Evolutionary conservation across 2,329 filamentous ascomycete genomes (phyloP), one percentile per base, ranked within the genome.

Genomic region (Nemania abortiva): DNA sequence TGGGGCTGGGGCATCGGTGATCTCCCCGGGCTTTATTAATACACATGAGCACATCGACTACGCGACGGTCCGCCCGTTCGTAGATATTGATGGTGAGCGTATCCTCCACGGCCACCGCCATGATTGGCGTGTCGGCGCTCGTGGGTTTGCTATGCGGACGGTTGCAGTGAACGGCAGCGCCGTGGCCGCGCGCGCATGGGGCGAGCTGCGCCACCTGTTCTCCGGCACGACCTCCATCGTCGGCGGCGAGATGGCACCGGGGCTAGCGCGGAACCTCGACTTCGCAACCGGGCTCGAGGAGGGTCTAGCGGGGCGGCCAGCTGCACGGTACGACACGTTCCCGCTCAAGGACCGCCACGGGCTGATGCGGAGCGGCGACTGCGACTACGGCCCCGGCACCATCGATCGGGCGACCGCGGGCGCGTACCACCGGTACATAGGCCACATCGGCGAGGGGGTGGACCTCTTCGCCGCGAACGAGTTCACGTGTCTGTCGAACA

Each of bases 1-100:
- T 18, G 45, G 45, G 4, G 29, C 6, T 6, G 34, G 69, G 7
- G 69, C 63, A 6, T 74, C 74, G 6, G 74, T 77, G 56, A 75
- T 78, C 53, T 77, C 76, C 1, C 76, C 76, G 0, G 76, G 76
- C 37, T 77, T 77, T 67, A 74, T 78, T 72, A 77, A 78, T 66
- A 73, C 74, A 1, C 76, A 78, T 57, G 76, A 78, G 60, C 76
- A 78, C 66, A 74, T 78, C 64, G 73, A 69, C 15, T 78, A 67
- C 63, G 71, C 74, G 2, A 76, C 75, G 22, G 69, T 75, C 59
- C 61, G 31, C 13, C 76, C 76, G 6, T 70, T 77, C 27, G 53
- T 66, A 1, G 74, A 75, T 56, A 66, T 72, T n/a, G n/a, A n/a
- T 37, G 74, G 74, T 13, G 74, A 74, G 54, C 69, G 71, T 52